A percentile compares a stretch with the other conserved stretches of the same genome.
These are phyloP conservation scores for Vigna mungo DNA, from an alignment of 306 rosid species.

Conservation along the genomic window DNA sequence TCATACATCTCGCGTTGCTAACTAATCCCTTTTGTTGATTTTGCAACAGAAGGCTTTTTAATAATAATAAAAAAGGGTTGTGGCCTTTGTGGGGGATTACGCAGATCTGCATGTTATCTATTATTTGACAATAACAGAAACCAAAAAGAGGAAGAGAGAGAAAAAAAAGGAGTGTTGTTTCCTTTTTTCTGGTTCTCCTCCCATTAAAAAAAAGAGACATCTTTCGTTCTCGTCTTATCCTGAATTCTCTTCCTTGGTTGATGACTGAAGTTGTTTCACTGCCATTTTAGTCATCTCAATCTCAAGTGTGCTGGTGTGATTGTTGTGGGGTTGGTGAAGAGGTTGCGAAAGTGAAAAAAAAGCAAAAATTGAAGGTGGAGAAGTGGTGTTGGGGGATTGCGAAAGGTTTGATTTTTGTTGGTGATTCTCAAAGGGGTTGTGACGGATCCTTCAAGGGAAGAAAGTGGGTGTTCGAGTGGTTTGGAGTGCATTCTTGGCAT, in stretches of 20 bases:
- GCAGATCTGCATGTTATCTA: slow-evolving; percentile 48
- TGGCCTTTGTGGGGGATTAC: slow-evolving; percentile 31
- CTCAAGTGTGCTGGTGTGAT: background rate
- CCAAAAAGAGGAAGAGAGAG: background rate
- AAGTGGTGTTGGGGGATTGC: background rate
- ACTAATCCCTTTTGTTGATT: slow-evolving; percentile 16
- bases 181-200: background rate
- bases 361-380: background rate
- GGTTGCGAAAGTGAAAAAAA: background rate
- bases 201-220: background rate
- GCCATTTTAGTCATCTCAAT: slow-evolving; percentile 20
- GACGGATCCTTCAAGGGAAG: slow-evolving; percentile 77
- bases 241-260: slow-evolving; percentile 13
- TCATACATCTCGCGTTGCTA: background rate
- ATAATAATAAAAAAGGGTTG: background rate
- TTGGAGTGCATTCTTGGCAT: slow-evolving; percentile 91
- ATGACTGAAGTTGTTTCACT: slow-evolving; percentile 21
- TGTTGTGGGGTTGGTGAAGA: background rate
- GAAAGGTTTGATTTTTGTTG: slow-evolving; percentile 24
- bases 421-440: slow-evolving; percentile 28
- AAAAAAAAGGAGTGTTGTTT: background rate
- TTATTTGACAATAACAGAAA: slow-evolving; percentile 30
- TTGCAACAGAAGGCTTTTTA: background rate
- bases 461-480: slow-evolving; percentile 62
- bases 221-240: slow-evolving; percentile 37